A percentile compares a stretch with the other conserved stretches of the same genome.
Evolutionary conservation across 305 asterid genomes (phyloP).

Genomic region (Fraxinus paxiana): DNA sequence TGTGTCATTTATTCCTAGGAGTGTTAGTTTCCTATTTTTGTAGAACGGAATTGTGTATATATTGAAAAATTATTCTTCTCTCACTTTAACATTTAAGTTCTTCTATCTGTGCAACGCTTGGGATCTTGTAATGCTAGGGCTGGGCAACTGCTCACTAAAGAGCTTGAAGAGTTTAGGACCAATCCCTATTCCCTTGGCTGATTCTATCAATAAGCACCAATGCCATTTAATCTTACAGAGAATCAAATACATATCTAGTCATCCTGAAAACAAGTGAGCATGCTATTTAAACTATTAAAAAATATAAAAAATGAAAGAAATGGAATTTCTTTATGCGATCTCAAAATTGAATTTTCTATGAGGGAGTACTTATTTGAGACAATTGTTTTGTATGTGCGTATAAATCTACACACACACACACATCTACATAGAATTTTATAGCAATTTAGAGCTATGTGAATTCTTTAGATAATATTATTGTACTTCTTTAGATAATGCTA

Average conservation of each 20-base stretch:
- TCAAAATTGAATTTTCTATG: not conserved
- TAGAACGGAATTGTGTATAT: no score
- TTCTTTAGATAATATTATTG: no score
- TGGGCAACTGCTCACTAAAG: constrained; percentile 76
- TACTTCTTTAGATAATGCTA: no score
- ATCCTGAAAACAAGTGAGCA: constrained; percentile 72
- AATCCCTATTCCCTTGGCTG: constrained; percentile 65
- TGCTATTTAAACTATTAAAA: no score
- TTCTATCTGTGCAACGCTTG: constrained; percentile 75
- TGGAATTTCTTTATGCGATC: constrained; percentile 6
- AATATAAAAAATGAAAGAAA: constrained; percentile 2
- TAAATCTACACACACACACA: no score
- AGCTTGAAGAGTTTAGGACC: constrained; percentile 86
- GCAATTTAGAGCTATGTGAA: no score
- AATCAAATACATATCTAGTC: constrained; percentile 69
- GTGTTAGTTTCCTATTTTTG: no score
- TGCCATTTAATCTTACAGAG: constrained; percentile 79
- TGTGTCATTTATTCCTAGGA: no score
- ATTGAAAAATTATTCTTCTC: no score
- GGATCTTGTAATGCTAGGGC: constrained; percentile 93
- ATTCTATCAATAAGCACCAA: constrained; percentile 89
- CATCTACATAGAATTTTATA: no score
- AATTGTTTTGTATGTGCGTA: no score
- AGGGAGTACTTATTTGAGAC: no score
- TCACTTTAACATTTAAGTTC: constrained; percentile 27